These are phyloP conservation scores for Thielaviopsis musarum DNA, from an alignment of 2,329 filamentous ascomycete species.

Conservation along the genomic window DNA sequence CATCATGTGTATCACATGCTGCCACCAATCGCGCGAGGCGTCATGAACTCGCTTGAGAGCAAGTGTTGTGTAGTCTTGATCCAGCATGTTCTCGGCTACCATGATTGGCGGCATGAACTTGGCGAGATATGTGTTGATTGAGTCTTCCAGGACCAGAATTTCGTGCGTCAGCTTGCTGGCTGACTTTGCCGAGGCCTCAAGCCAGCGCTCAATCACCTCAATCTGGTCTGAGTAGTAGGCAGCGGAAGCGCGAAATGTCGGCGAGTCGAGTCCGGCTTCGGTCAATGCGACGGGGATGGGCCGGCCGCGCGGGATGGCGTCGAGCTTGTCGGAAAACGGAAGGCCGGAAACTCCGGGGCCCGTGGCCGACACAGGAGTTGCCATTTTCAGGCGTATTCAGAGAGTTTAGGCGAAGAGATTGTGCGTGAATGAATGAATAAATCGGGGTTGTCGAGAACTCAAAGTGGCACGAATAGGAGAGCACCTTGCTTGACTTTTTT, in stretches of 20 bases:
- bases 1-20: slow-evolving; percentile 52
- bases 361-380: not conserved
- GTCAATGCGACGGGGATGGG: slow-evolving; percentile 66
- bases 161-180: slow-evolving; percentile 40
- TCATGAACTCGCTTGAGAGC: slow-evolving; percentile 76
- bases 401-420: not conserved
- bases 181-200: slow-evolving; percentile 43
- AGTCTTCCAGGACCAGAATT: slow-evolving; percentile 58
- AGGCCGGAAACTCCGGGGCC: not conserved
- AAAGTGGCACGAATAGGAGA: not conserved
- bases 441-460: not conserved
- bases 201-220: slow-evolving; percentile 82
- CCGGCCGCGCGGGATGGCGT: slow-evolving; percentile 18
- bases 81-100: slow-evolving; percentile 68
- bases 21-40: slow-evolving; percentile 77
- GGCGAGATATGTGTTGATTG: slow-evolving; percentile 59
- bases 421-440: not conserved
- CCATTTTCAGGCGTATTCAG: not conserved
- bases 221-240: slow-evolving; percentile 83
- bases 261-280: slow-evolving; percentile 91
- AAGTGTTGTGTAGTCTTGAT: slow-evolving; percentile 86
- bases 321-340: not conserved
- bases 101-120: slow-evolving; percentile 57
- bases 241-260: slow-evolving; percentile 78
- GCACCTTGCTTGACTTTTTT: too few relatives aligned